Conservation (phyloP, 371 early-diverging fungal genomes). For the Entomophthora muscae region DNA sequence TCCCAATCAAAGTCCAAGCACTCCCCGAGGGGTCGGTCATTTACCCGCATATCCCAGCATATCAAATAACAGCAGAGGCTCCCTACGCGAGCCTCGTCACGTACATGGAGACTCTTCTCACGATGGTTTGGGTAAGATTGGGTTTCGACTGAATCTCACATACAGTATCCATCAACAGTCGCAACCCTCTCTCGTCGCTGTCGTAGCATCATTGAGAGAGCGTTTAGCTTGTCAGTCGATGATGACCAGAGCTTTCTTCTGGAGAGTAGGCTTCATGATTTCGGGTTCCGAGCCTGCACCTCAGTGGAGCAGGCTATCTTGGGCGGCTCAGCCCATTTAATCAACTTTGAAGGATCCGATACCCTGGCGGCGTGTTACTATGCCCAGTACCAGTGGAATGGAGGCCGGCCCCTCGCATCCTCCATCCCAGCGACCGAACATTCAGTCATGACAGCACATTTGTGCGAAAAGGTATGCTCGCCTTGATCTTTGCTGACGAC, state of each 20-base stretch:
- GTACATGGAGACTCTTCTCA: slow-evolving; percentile 57
- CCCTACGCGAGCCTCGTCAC: slow-evolving; percentile 59
- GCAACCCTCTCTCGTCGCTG: slow-evolving; percentile 56
- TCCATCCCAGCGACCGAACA: slow-evolving; percentile 81
- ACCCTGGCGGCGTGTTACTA: slow-evolving; percentile 57
- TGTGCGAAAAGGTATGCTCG: slow-evolving; percentile 27
- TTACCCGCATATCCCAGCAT: slow-evolving; percentile 57
- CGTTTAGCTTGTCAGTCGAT: slow-evolving; percentile 43
- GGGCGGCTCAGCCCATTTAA: slow-evolving; percentile 63
- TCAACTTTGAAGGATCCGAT: slow-evolving; percentile 61
- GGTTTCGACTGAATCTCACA: not conserved
- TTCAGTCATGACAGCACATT: slow-evolving; percentile 63
- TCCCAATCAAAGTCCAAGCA: slow-evolving; percentile 55
- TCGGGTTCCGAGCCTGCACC: slow-evolving; percentile 77
- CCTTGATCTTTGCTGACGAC: slow-evolving; percentile 1
- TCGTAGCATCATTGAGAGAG: slow-evolving; percentile 28
- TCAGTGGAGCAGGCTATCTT: slow-evolving; percentile 65
- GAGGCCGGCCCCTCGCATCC: slow-evolving; percentile 41
- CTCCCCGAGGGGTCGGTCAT: slow-evolving; percentile 55
- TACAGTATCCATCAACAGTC: slow-evolving; percentile 60
- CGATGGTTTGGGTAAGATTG: slow-evolving; percentile 52
- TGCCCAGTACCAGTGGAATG: slow-evolving; percentile 50
- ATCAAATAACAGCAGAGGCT: slow-evolving; percentile 45
- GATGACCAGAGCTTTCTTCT: slow-evolving; percentile 20
- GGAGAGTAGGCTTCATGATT: slow-evolving; percentile 57